These are phyloP conservation scores for Coffea humblotiana DNA, from an alignment of 305 asterid species.

Conservation along the genomic window DNA sequence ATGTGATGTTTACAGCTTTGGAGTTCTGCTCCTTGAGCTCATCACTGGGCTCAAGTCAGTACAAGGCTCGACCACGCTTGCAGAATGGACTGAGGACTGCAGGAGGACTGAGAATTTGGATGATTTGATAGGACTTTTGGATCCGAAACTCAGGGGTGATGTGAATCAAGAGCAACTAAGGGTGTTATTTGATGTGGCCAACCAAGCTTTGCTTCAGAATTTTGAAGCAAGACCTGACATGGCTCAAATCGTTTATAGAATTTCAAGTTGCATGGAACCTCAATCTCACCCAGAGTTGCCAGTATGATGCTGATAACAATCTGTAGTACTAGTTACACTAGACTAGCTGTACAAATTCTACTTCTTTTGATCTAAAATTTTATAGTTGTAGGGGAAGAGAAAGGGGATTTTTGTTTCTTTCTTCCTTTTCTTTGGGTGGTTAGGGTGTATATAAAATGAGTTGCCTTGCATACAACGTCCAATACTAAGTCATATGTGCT, in stretches of 20 bases:
- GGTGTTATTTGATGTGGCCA: slow-evolving; percentile 53
- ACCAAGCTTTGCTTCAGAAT: slow-evolving; percentile 47
- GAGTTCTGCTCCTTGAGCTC: slow-evolving; percentile 66
- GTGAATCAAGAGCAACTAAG: slow-evolving; percentile 46
- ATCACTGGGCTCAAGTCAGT: slow-evolving; percentile 64
- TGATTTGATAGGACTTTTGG: slow-evolving; percentile 49
- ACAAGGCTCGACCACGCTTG: slow-evolving; percentile 72
- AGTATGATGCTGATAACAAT: not conserved
- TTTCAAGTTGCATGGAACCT: slow-evolving; percentile 45
- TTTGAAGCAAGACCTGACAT: slow-evolving; percentile 65
- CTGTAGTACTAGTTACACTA: not conserved
- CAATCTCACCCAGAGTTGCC: slow-evolving; percentile 31
- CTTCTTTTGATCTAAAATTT: not conserved
- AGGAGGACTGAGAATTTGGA: slow-evolving; percentile 44
- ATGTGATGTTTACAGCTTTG: slow-evolving; percentile 82
- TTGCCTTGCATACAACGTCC: too few relatives aligned
- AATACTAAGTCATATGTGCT: too few relatives aligned
- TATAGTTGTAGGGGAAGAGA: not conserved
- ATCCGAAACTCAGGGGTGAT: slow-evolving; percentile 48
- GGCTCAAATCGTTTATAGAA: slow-evolving; percentile 49
- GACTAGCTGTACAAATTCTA: not conserved
- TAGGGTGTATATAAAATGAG: too few relatives aligned
- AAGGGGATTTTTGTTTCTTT: not conserved
- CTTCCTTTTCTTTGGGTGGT: not conserved
- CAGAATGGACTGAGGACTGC: slow-evolving; percentile 70